Evolutionary conservation across 2,329 filamentous ascomycete genomes (phyloP).

Genomic region (Graphilbum ipis-grandicollis): DNA sequence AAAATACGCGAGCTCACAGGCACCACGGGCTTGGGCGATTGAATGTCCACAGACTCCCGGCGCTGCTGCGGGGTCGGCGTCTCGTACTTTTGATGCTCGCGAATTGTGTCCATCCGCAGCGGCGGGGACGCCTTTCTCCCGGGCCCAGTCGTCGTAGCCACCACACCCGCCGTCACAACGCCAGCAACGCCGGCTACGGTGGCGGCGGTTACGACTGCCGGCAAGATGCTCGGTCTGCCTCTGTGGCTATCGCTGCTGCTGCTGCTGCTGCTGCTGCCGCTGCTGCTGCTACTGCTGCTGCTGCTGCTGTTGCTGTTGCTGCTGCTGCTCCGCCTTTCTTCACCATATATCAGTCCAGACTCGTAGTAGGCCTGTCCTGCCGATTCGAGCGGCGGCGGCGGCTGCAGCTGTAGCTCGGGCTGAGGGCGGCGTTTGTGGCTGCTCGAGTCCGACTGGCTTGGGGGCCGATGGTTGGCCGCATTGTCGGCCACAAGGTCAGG

Average conservation of each 20-base stretch:
- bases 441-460: conserved; percentile 8
- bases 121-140: background rate
- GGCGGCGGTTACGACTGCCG: no score
- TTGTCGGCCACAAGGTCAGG: no score
- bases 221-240: no score
- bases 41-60: no score
- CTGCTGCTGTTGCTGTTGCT: no score
- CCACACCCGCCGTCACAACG: background rate
- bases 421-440: background rate
- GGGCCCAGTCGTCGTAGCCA: background rate
- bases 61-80: background rate
- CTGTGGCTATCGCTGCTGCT: no score
- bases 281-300: no score
- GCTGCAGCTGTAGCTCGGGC: background rate
- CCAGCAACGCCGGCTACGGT: no score
- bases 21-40: conserved; percentile 66
- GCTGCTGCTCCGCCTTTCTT: no score
- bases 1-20: conserved; percentile 57
- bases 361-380: no score
- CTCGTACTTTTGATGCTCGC: background rate
- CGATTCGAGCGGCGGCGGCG: background rate
- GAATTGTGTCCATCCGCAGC: background rate
- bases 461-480: conserved; percentile 2
- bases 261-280: no score
- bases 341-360: no score